Base-by-base conservation (phyloP, 2,329 filamentous ascomycete species). In the Xenoacremonium recifei region DNA sequence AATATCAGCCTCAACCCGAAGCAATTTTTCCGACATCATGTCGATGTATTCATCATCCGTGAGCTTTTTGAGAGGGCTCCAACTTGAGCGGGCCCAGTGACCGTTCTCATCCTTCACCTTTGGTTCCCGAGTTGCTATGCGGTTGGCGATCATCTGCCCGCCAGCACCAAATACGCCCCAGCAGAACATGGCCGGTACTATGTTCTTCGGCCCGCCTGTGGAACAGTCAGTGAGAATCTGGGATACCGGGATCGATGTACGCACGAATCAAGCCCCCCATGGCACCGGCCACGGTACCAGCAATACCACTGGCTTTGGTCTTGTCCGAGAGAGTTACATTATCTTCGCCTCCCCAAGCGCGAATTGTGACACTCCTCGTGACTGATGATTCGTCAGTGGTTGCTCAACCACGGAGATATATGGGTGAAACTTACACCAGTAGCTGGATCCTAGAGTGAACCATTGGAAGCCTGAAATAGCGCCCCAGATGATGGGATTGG, bases 391-490 rank as follows among this genome's bases (percentile, higher is more conserved):
- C 20, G 40, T 59, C 21, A 58, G 48, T 35, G 39, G 4, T 25
- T 17, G 7, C 13, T 15, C 12, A 11, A 19, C 6, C 15, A 30
- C 16, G 6, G 11, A 30, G 16, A 21, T 1, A 20, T 32, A n/a
- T 19, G 19, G 38, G 25, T 23, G 18, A 2, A 31, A 66, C 79
- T 58, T 71, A 83, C 85, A 84, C 75, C 84, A 92, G 61, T 84
- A 96, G 13, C 80, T 86, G 35, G 78, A 80, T 25, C 89, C 89
- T 29, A 95, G 75, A 31, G 80, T 76, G 64, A 89, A 89, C 80
- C 88, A 96, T 67, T 95, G 89, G 30, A 88, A 71, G 15, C 88
- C 86, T 17, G 85, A 83, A 27, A 84, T 76, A 11, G 85, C 54
- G 1, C 88, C 84, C 66, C 89, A 92, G 6, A 92, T 66, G 3